phyloP scores from a whole-genome alignment of 2,329 filamentous ascomycete species.

The Basipetospora chlamydospora region DNA sequence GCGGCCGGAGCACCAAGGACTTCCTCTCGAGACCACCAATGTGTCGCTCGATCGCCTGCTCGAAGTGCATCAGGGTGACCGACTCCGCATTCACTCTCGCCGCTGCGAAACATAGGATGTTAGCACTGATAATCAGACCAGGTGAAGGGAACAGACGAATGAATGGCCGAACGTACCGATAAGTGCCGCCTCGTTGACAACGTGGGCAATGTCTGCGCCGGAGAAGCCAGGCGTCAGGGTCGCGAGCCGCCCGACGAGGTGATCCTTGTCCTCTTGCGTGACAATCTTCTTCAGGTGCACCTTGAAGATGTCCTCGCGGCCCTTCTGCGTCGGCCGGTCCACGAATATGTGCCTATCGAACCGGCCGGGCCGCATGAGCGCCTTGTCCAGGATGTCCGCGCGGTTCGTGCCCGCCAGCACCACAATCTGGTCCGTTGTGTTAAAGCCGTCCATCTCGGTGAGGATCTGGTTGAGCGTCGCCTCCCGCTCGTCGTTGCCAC shows the following conservation, averaged over 20 bases:
- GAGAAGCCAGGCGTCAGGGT: conserved; percentile 93
- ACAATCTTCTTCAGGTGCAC: conserved; percentile 93
- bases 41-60: conserved; percentile 94
- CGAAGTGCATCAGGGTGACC: conserved; percentile 83
- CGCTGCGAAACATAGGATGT: conserved; percentile 37
- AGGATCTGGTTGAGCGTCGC: conserved; percentile 95
- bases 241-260: conserved; percentile 74
- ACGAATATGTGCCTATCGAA: conserved; percentile 96
- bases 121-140: conserved; percentile 1
- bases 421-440: conserved; percentile 89
- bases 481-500: conserved; percentile 94
- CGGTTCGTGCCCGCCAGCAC: conserved; percentile 94
- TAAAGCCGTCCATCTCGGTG: conserved; percentile 99
- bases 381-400: conserved; percentile 87
- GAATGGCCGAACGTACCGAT: conserved; percentile 59
- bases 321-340: conserved; percentile 91
- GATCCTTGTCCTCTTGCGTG: conserved; percentile 77
- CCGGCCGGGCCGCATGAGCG: conserved; percentile 87
- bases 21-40: conserved; percentile 96
- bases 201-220: conserved; percentile 96
- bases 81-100: conserved; percentile 67
- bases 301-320: conserved; percentile 86
- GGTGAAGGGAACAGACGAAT: not conserved
- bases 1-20: conserved; percentile 79
- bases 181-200: conserved; percentile 91